Base-by-base conservation (phyloP, 1,284 basidiomycete genomes). In the Paramarasmius palmivorus region DNA sequence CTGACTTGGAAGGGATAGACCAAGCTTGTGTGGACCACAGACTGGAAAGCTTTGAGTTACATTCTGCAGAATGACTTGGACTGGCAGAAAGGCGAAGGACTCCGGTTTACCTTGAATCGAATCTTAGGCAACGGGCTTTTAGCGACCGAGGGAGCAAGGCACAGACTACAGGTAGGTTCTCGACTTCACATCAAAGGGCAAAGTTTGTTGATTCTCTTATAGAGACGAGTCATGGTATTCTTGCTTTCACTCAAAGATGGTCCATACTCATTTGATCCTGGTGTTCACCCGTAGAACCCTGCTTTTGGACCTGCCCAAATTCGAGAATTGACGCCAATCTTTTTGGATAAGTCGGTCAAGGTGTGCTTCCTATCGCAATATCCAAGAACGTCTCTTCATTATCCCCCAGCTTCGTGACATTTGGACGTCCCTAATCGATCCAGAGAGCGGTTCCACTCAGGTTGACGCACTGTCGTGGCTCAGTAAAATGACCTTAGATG, bases 401-500 rank as follows among this genome's bases (percentile, higher is more conserved):
- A n/a, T n/a, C n/a, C n/a, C n/a, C n/a, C n/a, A 61, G 63, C 39
- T 65, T 62, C 0, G 38, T 48, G 0, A 32, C 29, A 32, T 32
- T 12, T 32, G 29, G 12, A 32, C 12, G 6, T 32, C 29, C 7
- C 29, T 6, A 6, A 6, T 6, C 29, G 12, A n/a, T n/a, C n/a
- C n/a, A n/a, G n/a, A n/a, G n/a, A n/a, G n/a, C n/a, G 12, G 12
- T 32, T 32, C 29, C 12, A 12, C 29, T 32, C 29, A 12, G 7
- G 29, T 32, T 32, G 29, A 32, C 29, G 29, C 29, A 12, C 29
- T 32, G 7, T 32, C 29, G 6, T 32, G 29, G 29, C 29, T 32
- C 7, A 6, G 29, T 32, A 32, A 12, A 12, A 32, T 32, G 29
- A 32, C 29, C 12, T 32, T 32, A 32, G 12, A 32, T 32, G 29